Percentiles rank a stretch among this genome's conserved stretches.
phyloP scores from a whole-genome alignment of 352 stramenopile species.

The Globisporangium spiculum region DNA sequence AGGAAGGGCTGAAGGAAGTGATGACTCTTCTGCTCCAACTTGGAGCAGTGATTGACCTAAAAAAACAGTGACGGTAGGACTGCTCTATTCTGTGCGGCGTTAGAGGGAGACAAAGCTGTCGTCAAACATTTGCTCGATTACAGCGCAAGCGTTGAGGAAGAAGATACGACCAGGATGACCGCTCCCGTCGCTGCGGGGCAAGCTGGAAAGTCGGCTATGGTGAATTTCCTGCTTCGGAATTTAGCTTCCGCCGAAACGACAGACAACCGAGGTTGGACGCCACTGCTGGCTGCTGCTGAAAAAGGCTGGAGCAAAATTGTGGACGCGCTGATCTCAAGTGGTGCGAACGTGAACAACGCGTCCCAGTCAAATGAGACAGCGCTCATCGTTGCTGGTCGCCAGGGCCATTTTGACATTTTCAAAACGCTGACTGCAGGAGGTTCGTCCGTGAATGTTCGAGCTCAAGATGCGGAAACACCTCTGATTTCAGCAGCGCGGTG shows the following conservation, averaged over 20 bases:
- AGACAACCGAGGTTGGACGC: not conserved
- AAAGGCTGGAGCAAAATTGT: not conserved
- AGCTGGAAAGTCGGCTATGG: not conserved
- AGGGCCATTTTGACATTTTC: not conserved
- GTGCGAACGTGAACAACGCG: not conserved
- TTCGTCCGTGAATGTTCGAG: slow-evolving; percentile 1
- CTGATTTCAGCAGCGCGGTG: not conserved
- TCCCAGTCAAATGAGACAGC: not conserved
- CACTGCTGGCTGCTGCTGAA: not conserved
- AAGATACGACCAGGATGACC: not conserved
- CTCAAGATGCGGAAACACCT: not conserved
- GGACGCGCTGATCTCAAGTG: not conserved
- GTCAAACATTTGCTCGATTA: not conserved
- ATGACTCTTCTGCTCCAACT: not conserved
- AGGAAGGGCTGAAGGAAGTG: not conserved
- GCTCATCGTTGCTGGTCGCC: not conserved
- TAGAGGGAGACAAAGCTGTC: not conserved
- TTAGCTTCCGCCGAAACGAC: not conserved
- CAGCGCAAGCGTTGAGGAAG: not conserved
- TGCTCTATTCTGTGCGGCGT: not conserved
- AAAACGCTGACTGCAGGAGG: not conserved
- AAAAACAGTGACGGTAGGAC: not conserved
- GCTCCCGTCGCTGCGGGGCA: not conserved
- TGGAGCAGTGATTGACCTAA: not conserved
- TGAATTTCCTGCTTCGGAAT: not conserved